phyloP scores from a whole-genome alignment of 176 grass and related monocot species.

The Musa troglodytarum region DNA sequence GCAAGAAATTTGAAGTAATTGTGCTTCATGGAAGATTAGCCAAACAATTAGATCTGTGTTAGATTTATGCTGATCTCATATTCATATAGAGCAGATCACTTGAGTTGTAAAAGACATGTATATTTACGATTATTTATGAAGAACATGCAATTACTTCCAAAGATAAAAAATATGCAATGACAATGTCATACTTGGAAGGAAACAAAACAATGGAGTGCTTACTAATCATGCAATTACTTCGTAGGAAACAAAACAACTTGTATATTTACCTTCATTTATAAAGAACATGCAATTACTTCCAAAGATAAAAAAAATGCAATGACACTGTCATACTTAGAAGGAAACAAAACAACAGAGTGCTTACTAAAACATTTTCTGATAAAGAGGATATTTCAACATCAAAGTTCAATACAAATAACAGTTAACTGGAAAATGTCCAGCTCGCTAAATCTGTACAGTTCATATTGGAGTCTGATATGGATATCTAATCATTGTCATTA shows the following conservation, averaged over 20 bases:
- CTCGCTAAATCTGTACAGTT: too few relatives aligned
- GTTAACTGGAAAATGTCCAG: too few relatives aligned
- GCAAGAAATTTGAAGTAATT: background rate
- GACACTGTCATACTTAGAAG: background rate
- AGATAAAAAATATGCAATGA: background rate
- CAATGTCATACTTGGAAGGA: background rate
- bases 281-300: too few relatives aligned
- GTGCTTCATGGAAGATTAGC: background rate
- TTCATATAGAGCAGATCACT: too few relatives aligned
- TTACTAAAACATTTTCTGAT: background rate
- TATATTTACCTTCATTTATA: too few relatives aligned
- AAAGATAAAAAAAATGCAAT: background rate
- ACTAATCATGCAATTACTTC: background rate
- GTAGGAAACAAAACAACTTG: too few relatives aligned
- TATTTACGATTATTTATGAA: too few relatives aligned
- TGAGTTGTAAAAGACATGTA: too few relatives aligned
- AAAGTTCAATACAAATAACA: too few relatives aligned
- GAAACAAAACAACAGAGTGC: background rate
- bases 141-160: too few relatives aligned
- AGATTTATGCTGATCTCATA: too few relatives aligned
- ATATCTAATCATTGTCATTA: slow-evolving; percentile 18
- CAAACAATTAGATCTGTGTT: background rate
- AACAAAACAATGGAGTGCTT: background rate
- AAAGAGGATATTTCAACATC: background rate
- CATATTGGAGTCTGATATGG: too few relatives aligned